These are phyloP conservation scores for Microbotryum lychnidis-dioicae DNA, from an alignment of 1,284 basidiomycete genomes.

Conservation along the genomic window DNA sequence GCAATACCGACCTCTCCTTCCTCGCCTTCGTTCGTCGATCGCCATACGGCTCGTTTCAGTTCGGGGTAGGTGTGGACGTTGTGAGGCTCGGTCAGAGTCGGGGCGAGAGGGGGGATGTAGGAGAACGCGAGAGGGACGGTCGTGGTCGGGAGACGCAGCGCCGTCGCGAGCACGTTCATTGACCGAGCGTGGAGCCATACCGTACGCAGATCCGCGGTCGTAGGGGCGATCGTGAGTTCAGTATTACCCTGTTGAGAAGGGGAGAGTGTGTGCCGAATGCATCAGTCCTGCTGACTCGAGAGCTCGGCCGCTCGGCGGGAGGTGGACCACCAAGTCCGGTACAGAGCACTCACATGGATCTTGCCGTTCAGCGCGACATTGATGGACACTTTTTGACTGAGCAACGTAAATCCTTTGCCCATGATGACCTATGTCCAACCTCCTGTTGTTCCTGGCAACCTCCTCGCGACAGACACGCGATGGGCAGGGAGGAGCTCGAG, in stretches of 20 bases:
- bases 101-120: slow-evolving; percentile 46
- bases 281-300: neutral
- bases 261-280: neutral
- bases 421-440: slow-evolving; percentile 14
- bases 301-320: neutral
- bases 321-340: no score
- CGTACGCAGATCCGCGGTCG: slow-evolving; percentile 62
- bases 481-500: neutral
- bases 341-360: slow-evolving; percentile 13
- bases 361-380: slow-evolving; percentile 23
- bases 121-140: slow-evolving; percentile 52
- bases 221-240: slow-evolving; percentile 76
- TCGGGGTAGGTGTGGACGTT: slow-evolving; percentile 84
- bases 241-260: slow-evolving; percentile 62
- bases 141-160: slow-evolving; percentile 26
- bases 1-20: slow-evolving; percentile 90
- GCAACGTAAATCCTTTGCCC: slow-evolving; percentile 28
- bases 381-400: slow-evolving; percentile 27
- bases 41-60: slow-evolving; percentile 84
- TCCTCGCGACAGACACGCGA: neutral
- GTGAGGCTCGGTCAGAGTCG: slow-evolving; percentile 58
- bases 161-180: slow-evolving; percentile 53
- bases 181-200: slow-evolving; percentile 78
- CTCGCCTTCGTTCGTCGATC: slow-evolving; percentile 77
- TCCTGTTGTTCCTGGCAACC: no score